Evolutionary conservation across 1,139 yeast genomes (phyloP).

Genomic region (Suhomyces bolitotheri): DNA sequence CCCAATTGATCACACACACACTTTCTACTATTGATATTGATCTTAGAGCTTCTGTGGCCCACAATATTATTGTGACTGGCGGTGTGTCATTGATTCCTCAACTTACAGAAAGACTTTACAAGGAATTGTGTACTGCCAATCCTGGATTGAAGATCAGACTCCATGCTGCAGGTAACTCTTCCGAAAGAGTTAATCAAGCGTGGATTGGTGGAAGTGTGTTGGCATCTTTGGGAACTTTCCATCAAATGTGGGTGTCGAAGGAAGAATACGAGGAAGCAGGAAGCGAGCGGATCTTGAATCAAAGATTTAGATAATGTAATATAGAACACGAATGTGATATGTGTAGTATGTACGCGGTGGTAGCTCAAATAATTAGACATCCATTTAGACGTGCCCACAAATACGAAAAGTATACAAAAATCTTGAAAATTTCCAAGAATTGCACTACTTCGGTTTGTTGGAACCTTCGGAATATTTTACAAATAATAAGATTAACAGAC

Average conservation of each 20-base stretch:
- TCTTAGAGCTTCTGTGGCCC: conserved; percentile 84
- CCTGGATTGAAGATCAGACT: conserved; percentile 93
- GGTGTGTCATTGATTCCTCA: conserved; percentile 88
- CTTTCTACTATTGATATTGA: conserved; percentile 81
- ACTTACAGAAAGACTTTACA: conserved; percentile 74
- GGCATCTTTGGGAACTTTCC: conserved; percentile 92
- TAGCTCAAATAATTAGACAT: no score
- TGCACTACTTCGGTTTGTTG: no score
- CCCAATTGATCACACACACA: conserved; percentile 69
- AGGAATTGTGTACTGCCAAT: conserved; percentile 68
- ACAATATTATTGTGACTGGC: conserved; percentile 90
- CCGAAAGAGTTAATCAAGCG: conserved; percentile 80
- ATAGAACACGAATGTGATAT: background rate
- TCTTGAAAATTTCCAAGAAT: no score
- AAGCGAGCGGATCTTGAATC: conserved; percentile 70
- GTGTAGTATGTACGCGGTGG: no score
- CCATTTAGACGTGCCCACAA: no score
- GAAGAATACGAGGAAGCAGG: conserved; percentile 93
- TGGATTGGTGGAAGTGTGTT: conserved; percentile 97
- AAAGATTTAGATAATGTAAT: conserved; percentile 60
- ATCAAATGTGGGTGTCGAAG: conserved; percentile 93
- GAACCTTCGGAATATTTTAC: no score
- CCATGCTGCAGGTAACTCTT: conserved; percentile 82
- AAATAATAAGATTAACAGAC: no score
- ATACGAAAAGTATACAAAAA: no score